These are phyloP conservation scores for Rhodosporidiobolus odoratus DNA, from an alignment of 768 basidiomycete species.

Conservation along the genomic window DNA sequence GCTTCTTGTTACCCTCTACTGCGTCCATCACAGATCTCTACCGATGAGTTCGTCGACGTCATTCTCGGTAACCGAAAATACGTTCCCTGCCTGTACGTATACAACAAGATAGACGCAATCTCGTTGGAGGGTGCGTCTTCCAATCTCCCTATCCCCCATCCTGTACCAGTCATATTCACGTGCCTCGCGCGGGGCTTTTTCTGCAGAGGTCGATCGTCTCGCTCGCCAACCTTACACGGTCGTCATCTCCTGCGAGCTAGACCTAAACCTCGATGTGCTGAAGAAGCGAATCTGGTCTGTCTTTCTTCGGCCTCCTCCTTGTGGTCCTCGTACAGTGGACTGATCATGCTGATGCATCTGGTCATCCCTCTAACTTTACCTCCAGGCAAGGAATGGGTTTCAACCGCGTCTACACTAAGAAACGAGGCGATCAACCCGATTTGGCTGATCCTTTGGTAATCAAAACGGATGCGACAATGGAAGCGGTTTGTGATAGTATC, in stretches of 20 bases:
- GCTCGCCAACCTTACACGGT: conserved; percentile 75
- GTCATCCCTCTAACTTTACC: too few species aligned
- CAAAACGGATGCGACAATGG: conserved; percentile 85
- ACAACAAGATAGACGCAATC: conserved; percentile 66
- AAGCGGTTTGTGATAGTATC: conserved; percentile 46
- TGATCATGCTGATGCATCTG: too few species aligned
- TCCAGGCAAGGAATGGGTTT: conserved; percentile 36
- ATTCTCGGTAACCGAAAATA: conserved; percentile 72
- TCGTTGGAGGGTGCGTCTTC: conserved; percentile 46
- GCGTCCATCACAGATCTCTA: conserved; percentile 63
- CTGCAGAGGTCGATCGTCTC: conserved; percentile 71
- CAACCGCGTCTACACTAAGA: conserved; percentile 79
- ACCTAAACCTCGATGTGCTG: conserved; percentile 61
- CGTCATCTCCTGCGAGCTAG: conserved; percentile 96
- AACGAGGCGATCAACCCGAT: conserved; percentile 89
- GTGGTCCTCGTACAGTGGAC: too few species aligned
- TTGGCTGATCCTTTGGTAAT: conserved; percentile 77
- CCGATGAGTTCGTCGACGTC: conserved; percentile 97
- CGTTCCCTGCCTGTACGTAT: conserved; percentile 45
- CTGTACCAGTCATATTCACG: background rate
- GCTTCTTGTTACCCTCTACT: too few species aligned
- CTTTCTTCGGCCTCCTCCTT: too few species aligned
- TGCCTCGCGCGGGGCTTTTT: conserved; percentile 41
- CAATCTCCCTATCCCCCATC: conserved; percentile 8
- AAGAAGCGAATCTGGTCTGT: conserved; percentile 50